phyloP scores from a whole-genome alignment of 2,329 filamentous ascomycete species.

The Clarireedia monteithiana region DNA sequence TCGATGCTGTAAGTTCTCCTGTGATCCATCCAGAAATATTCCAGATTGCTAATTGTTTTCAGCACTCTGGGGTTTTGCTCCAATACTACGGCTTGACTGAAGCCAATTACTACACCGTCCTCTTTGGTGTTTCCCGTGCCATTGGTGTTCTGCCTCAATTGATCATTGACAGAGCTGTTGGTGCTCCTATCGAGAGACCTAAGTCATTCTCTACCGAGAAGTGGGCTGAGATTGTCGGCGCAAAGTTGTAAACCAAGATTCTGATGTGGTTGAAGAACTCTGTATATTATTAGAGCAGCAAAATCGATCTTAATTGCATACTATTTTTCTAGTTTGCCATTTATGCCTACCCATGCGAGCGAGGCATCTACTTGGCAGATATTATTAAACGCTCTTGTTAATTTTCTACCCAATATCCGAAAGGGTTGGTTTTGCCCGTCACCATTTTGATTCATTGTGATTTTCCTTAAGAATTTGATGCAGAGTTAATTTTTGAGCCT shows the following conservation, averaged over 20 bases:
- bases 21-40: background rate
- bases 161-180: constrained; percentile 97
- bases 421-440: too few species aligned
- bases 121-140: constrained; percentile 97
- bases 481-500: too few species aligned
- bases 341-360: too few species aligned
- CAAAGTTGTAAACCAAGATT: constrained; percentile 64
- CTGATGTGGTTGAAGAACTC: too few species aligned
- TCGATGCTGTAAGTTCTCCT: constrained; percentile 55
- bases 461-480: too few species aligned
- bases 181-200: constrained; percentile 94
- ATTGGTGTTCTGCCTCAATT: constrained; percentile 98
- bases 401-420: too few species aligned
- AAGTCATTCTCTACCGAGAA: constrained; percentile 98
- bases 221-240: constrained; percentile 85
- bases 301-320: too few species aligned
- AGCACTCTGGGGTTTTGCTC: constrained; percentile 93
- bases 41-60: background rate
- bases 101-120: constrained; percentile 99
- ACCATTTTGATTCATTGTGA: too few species aligned
- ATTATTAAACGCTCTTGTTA: too few species aligned
- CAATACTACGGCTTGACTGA: constrained; percentile 99
- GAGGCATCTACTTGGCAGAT: too few species aligned
- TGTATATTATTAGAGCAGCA: too few species aligned
- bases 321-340: too few species aligned